These are phyloP conservation scores for Bryoerythrophyllum caledonicum DNA, from an alignment of 225 moss, liverwort and hornwort species.

Conservation along the genomic window DNA sequence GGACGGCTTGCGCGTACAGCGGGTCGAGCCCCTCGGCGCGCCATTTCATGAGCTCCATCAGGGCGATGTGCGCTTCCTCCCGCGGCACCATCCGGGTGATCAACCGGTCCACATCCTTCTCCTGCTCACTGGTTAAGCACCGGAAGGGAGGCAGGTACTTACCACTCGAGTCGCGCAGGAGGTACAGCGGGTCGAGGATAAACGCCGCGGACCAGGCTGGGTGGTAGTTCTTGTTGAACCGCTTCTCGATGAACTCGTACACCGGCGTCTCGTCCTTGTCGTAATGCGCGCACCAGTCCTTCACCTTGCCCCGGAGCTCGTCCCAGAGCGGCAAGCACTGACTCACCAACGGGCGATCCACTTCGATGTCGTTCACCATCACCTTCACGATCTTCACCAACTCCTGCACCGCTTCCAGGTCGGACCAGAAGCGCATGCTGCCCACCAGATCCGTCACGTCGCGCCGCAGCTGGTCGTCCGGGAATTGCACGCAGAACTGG, in stretches of 20 bases:
- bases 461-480: conserved; percentile 72
- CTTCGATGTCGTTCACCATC: conserved; percentile 82
- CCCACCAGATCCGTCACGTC: conserved; percentile 79
- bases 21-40: conserved; percentile 88
- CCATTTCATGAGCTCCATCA: conserved; percentile 97
- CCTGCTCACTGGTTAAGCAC: conserved; percentile 78
- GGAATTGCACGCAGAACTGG: conserved; percentile 64
- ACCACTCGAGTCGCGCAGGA: conserved; percentile 74
- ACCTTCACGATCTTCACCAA: conserved; percentile 81
- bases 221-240: conserved; percentile 89
- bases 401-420: conserved; percentile 82
- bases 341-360: conserved; percentile 77
- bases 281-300: conserved; percentile 83
- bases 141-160: conserved; percentile 92
- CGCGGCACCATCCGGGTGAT: conserved; percentile 83
- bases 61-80: conserved; percentile 86
- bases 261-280: conserved; percentile 77
- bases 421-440: conserved; percentile 84
- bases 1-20: conserved; percentile 87
- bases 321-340: conserved; percentile 91
- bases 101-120: conserved; percentile 85
- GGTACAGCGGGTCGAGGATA: conserved; percentile 85
- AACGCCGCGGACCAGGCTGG: conserved; percentile 91
- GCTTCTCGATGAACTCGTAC: conserved; percentile 78
- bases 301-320: conserved; percentile 79